Percentiles rank a stretch among this genome's conserved stretches.
Conservation (phyloP, 2,329 filamentous ascomycete genomes). For the Emergomyces pasteurianus region DNA sequence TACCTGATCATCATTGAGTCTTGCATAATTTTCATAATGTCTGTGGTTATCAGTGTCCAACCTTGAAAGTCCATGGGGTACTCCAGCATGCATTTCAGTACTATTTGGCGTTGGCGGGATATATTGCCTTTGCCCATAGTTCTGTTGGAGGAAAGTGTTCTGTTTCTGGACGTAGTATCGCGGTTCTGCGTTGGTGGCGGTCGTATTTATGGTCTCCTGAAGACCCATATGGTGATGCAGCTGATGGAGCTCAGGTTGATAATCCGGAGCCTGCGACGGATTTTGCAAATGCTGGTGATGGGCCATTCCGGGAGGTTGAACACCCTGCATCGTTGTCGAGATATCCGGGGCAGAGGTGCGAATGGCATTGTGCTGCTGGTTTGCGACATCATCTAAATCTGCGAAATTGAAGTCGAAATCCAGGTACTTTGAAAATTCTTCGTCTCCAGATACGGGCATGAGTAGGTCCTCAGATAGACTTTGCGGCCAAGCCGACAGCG, state of each 20-base stretch:
- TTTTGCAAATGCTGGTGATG: constrained; percentile 3
- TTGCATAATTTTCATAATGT: constrained; percentile 34
- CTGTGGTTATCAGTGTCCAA: constrained; percentile 29
- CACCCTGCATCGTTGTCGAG: constrained; percentile 8
- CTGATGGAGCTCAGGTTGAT: constrained; percentile 2
- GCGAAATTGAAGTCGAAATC: constrained; percentile 37
- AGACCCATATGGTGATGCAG: constrained; percentile 9
- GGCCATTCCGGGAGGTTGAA: constrained; percentile 7
- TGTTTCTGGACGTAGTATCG: constrained; percentile 17
- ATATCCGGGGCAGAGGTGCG: constrained; percentile 18
- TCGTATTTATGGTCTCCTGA: constrained; percentile 5
- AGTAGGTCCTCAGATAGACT: constrained; percentile 29
- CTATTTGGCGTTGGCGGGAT: constrained; percentile 40
- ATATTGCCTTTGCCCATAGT: constrained; percentile 14
- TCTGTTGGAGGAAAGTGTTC: constrained; percentile 11
- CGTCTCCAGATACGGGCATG: constrained; percentile 30
- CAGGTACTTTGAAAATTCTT: constrained; percentile 39
- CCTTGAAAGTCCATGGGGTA: constrained; percentile 28
- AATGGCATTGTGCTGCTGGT: constrained; percentile 25
- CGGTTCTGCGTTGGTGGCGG: constrained; percentile 1
- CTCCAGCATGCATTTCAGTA: constrained; percentile 35
- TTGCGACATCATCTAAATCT: constrained; percentile 28
- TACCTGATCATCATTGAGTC: constrained; percentile 34
- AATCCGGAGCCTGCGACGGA: constrained; percentile 3
- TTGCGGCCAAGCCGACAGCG: constrained; percentile 29